Percentiles rank a stretch among this genome's conserved stretches.
Evolutionary conservation across 805 yeast genomes (phyloP).

Genomic region (Lachancea mirantina): DNA sequence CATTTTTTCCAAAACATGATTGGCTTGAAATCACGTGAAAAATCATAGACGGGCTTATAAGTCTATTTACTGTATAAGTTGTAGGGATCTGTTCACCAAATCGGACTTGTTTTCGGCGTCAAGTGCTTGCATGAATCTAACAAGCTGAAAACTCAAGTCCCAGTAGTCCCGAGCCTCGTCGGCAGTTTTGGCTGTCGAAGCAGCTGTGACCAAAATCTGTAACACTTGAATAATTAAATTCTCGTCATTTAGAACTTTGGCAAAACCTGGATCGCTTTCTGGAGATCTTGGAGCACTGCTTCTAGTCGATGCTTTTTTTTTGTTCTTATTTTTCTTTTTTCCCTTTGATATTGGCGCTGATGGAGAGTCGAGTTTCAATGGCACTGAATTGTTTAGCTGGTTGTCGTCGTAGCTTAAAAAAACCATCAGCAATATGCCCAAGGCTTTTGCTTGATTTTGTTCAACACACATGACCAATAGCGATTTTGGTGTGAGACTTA

Average conservation of each 20-base stretch:
- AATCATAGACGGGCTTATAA: not conserved
- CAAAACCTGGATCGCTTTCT: slow-evolving; percentile 9
- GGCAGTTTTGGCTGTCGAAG: slow-evolving; percentile 19
- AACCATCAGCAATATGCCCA: slow-evolving; percentile 28
- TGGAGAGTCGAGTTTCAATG: not conserved
- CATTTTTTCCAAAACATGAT: slow-evolving; percentile 5
- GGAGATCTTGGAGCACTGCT: slow-evolving; percentile 2
- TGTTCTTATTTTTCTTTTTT: slow-evolving; percentile 1
- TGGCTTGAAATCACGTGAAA: slow-evolving; percentile 15
- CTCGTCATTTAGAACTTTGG: slow-evolving; percentile 22
- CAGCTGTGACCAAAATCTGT: slow-evolving; percentile 25
- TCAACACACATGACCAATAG: slow-evolving; percentile 26
- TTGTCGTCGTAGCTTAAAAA: slow-evolving; percentile 27
- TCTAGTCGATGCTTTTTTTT: not conserved
- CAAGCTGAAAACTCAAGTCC: slow-evolving; percentile 32
- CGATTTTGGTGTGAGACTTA: slow-evolving; percentile 28
- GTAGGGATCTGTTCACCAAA: slow-evolving; percentile 21
- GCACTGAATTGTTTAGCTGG: not conserved
- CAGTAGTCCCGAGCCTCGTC: slow-evolving; percentile 27
- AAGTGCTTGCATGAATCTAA: slow-evolving; percentile 23
- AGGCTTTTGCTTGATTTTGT: slow-evolving; percentile 25
- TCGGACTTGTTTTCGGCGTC: slow-evolving; percentile 24
- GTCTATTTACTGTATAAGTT: slow-evolving; percentile 11
- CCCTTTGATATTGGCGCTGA: slow-evolving; percentile 1
- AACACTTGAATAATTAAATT: slow-evolving; percentile 28